Conservation (phyloP, 2,329 filamentous ascomycete genomes). For the Talaromyces albobiverticillius region DNA sequence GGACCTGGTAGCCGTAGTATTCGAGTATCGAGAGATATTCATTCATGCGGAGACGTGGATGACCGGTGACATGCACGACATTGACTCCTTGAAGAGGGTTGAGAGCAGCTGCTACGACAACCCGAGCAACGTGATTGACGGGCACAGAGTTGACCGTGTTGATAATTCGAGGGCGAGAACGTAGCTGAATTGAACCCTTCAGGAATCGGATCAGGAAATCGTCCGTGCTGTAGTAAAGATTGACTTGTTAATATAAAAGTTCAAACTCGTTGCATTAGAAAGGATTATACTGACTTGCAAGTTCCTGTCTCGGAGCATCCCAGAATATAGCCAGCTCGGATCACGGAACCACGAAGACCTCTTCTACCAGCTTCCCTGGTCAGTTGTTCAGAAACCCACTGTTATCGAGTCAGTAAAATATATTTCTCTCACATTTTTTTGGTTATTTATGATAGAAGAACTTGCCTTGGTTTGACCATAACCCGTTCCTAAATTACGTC, state of each 20-base stretch:
- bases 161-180: conserved; percentile 67
- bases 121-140: conserved; percentile 76
- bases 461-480: conserved; percentile 77
- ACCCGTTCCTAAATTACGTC: conserved; percentile 73
- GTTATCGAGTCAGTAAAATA: neutral
- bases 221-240: conserved; percentile 64
- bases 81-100: conserved; percentile 58
- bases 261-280: neutral
- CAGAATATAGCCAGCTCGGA: conserved; percentile 82
- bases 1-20: conserved; percentile 69
- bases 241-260: neutral
- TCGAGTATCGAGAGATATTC: conserved; percentile 70
- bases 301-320: conserved; percentile 67
- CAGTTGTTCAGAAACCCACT: conserved; percentile 71
- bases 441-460: neutral
- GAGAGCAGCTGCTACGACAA: conserved; percentile 72
- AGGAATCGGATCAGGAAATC: conserved; percentile 85
- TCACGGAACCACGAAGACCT: conserved; percentile 70
- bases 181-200: conserved; percentile 83
- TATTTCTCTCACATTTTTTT: neutral
- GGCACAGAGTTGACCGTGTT: conserved; percentile 91
- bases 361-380: conserved; percentile 74
- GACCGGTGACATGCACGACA: conserved; percentile 75
- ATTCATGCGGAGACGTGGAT: conserved; percentile 74
- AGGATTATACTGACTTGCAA: conserved; percentile 20